These are phyloP conservation scores for Copromyces sp. DNA, from an alignment of 495 filamentous ascomycete species.

Conservation along the genomic window DNA sequence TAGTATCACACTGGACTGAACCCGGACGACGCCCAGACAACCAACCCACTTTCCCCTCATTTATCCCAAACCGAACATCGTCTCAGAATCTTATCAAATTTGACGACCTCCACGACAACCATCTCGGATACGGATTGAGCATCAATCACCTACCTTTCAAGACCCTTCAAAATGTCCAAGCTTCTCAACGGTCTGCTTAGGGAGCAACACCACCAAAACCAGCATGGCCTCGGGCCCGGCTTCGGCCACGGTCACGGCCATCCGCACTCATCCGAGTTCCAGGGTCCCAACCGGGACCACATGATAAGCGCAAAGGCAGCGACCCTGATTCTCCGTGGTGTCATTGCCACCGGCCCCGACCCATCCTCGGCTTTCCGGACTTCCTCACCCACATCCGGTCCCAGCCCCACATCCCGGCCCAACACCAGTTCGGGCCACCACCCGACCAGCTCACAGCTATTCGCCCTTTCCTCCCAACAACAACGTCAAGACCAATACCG, in stretches of 20 bases:
- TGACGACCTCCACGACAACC: not conserved
- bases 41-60: not conserved
- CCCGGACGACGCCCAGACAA: not conserved
- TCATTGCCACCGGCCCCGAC: conserved; percentile 5
- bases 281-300: conserved; percentile 7
- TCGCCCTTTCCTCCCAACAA: not conserved
- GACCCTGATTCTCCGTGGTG: conserved; percentile 10
- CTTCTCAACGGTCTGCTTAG: not conserved
- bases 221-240: not conserved
- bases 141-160: not conserved
- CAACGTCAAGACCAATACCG: not conserved
- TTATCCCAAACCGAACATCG: not conserved
- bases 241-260: not conserved
- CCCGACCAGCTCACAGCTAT: not conserved
- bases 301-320: conserved; percentile 10
- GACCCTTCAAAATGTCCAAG: not conserved
- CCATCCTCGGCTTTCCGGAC: conserved; percentile 11
- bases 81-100: not conserved
- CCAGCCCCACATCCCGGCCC: conserved; percentile 20
- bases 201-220: not conserved
- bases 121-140: not conserved
- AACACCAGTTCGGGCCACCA: conserved; percentile 3
- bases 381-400: conserved; percentile 9
- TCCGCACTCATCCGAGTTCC: not conserved
- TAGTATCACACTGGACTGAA: not conserved